Conservation (phyloP, 1,284 basidiomycete species). For the Cystobasidiaceae sp. region DNA sequence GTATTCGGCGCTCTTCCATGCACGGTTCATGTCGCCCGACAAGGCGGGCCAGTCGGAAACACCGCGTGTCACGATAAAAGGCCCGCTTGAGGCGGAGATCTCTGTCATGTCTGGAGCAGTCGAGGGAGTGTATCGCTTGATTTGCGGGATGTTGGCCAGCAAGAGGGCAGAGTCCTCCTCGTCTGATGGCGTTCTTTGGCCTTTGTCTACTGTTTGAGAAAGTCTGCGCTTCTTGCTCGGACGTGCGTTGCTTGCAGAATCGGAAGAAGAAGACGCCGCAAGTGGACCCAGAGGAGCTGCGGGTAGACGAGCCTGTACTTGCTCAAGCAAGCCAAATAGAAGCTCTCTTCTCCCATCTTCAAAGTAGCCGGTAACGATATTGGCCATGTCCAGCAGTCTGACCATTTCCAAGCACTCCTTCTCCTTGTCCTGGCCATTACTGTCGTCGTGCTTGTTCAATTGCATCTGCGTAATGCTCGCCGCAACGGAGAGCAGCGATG, state of each 20-base stretch:
- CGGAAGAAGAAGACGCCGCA: no score
- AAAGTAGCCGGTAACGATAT: conserved; percentile 75
- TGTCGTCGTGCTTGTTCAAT: neutral
- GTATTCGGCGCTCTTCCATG: conserved; percentile 67
- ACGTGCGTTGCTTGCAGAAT: no score
- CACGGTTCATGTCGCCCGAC: conserved; percentile 50
- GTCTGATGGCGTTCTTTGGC: no score
- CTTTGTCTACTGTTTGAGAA: no score
- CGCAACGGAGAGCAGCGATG: conserved; percentile 42
- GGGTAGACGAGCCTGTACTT: conserved; percentile 47
- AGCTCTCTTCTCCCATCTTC: conserved; percentile 60
- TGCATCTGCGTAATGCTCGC: neutral
- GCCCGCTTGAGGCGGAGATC: conserved; percentile 44
- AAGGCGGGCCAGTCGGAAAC: conserved; percentile 63
- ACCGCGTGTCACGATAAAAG: conserved; percentile 64
- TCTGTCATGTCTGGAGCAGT: conserved; percentile 4
- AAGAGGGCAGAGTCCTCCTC: no score
- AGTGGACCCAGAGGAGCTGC: no score
- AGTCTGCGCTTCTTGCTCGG: no score
- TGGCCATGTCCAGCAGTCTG: conserved; percentile 64
- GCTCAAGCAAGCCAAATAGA: conserved; percentile 58
- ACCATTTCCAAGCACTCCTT: conserved; percentile 46
- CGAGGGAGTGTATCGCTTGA: neutral
- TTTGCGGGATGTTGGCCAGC: neutral
- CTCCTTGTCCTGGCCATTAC: neutral